Percentiles rank a stretch among this genome's conserved stretches.
These are phyloP conservation scores for Uronychia binucleata DNA, from an alignment of 73 alveolate genomes.

Conservation along the genomic window DNA sequence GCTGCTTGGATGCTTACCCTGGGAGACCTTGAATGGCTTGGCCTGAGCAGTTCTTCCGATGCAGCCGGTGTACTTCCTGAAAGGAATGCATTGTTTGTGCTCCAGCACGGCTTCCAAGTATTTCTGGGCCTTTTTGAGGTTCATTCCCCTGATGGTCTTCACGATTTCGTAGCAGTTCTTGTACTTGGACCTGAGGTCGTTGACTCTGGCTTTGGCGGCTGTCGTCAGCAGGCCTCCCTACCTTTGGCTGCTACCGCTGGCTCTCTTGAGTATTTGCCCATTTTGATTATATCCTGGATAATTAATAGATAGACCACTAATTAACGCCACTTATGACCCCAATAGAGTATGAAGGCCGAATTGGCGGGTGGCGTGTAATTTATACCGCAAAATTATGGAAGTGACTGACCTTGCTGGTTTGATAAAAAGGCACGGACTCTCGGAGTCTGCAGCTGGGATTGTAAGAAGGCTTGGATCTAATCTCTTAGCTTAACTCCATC, in stretches of 20 bases:
- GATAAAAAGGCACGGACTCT: no score
- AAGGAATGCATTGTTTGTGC: conserved; percentile 92
- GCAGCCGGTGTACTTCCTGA: conserved; percentile 87
- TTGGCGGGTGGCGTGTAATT: no score
- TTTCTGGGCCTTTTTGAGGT: conserved; percentile 84
- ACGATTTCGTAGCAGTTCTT: conserved; percentile 95
- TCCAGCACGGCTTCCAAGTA: conserved; percentile 93
- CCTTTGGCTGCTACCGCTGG: conserved; percentile 81
- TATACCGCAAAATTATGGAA: no score
- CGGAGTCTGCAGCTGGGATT: no score
- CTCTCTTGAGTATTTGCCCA: conserved; percentile 87
- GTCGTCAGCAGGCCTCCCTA: not conserved
- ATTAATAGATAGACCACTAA: conserved; percentile 8
- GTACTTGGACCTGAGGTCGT: conserved; percentile 93
- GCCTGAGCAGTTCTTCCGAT: conserved; percentile 96
- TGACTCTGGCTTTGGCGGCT: conserved; percentile 87
- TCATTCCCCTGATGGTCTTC: conserved; percentile 92
- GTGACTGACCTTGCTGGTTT: no score
- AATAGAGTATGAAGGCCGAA: no score
- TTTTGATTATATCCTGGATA: conserved; percentile 26
- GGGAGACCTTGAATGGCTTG: conserved; percentile 76
- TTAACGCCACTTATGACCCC: not conserved
- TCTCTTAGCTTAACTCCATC: not conserved
- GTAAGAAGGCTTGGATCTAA: no score
- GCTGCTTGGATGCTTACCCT: conserved; percentile 21